Base-by-base conservation (phyloP, 495 filamentous ascomycete genomes). In the Aspergillus baeticus region DNA sequence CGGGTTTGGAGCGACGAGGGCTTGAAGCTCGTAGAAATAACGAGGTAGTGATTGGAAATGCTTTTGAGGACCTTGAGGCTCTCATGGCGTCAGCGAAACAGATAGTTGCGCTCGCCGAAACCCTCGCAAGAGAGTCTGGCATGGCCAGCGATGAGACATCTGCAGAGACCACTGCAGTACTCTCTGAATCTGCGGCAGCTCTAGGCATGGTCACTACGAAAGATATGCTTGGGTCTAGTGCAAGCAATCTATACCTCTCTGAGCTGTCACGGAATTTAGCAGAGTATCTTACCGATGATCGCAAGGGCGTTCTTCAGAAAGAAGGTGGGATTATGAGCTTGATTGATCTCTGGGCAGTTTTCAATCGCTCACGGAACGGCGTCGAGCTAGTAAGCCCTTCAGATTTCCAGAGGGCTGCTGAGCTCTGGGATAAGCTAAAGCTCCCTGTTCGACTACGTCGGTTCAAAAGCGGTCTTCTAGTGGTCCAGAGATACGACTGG, bases 51-150 rank as follows among this genome's bases (percentile, higher is more conserved):
- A 96, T 98, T 48, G 92, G 93, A 36, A 90, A 84, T 63, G 92
- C 95, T 2, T 98, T 98, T 64, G 94, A 98, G 64, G 94, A 99
- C 68, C 81, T 99, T 13, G 92, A 96, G 65, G 92, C 95, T 2
- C 81, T 99, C 39, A 98, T 96, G 92, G 89, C 91, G 4, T 96
- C 91, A 10, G 94, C 95, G 7, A 97, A 97, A 66, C 89, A 98
- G 62, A 88, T 99, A 43, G 86, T 98, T 20, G 91, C 91, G 5
- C 85, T 98, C 26, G 94, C 94, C 3, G 94, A 98, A 70, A 87
- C 81, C 10, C 91, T 99, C 55, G 85, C 90, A 8, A 80, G 82
- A 13, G 86, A 90, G 60, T 81, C 81, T 8, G 84, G 84, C 14
- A 75, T 78, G 65, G 69, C 79, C 33, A 76, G 74, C 15, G 82